phyloP scores from a whole-genome alignment of 2,329 filamentous ascomycete species.

The Colletotrichum acutatum region DNA sequence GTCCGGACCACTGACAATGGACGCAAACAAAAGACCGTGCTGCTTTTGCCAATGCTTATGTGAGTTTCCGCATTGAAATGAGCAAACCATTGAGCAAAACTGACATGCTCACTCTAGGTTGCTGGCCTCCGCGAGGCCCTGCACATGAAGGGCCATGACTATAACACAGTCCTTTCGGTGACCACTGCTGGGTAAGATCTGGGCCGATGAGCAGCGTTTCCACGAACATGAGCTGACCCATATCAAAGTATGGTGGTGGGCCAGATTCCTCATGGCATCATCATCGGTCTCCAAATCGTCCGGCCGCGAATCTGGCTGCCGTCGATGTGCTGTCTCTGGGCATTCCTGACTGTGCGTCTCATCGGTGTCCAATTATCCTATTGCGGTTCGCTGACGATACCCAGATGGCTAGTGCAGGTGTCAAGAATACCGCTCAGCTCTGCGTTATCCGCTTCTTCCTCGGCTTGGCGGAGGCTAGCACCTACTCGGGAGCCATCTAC shows the following conservation, averaged over 20 bases:
- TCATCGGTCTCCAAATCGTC: constrained; percentile 55
- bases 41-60: constrained; percentile 36
- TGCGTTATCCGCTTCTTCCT: constrained; percentile 54
- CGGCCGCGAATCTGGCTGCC: constrained; percentile 61
- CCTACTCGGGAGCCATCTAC: constrained; percentile 54
- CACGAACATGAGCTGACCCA: neutral
- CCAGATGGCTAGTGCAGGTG: constrained; percentile 39
- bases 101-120: constrained; percentile 41
- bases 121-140: constrained; percentile 69
- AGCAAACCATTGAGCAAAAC: neutral
- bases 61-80: neutral
- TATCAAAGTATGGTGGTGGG: constrained; percentile 43
- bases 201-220: fast-evolving
- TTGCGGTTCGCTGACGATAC: neutral
- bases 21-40: constrained; percentile 16
- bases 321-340: constrained; percentile 60
- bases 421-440: constrained; percentile 43
- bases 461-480: constrained; percentile 51
- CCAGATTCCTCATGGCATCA: constrained; percentile 56
- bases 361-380: neutral
- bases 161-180: constrained; percentile 69
- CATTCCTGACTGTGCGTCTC: constrained; percentile 28
- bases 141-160: constrained; percentile 65
- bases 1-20: neutral
- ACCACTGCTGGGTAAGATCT: constrained; percentile 29